A percentile compares a stretch with the other conserved stretches of the same genome.
Conservation (phyloP, 768 basidiomycete species). For the Strobilomyces confusus region DNA sequence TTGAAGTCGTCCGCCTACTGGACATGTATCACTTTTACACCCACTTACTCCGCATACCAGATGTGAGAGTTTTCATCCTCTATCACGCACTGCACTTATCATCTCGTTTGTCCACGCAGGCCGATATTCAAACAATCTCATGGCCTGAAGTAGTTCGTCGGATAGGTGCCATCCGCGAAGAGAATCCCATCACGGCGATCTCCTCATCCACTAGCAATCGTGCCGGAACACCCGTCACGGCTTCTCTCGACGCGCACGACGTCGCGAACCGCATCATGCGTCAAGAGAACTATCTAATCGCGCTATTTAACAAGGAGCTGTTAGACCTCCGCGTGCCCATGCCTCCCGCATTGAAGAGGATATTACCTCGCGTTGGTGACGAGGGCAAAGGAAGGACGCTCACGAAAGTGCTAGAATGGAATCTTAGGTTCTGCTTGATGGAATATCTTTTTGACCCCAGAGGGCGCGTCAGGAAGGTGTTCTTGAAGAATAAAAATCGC, state of each 20-base stretch:
- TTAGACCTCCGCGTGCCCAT: constrained; percentile 84
- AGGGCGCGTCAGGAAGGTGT: constrained; percentile 87
- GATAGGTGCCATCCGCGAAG: constrained; percentile 84
- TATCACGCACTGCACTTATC: constrained; percentile 9
- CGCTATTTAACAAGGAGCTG: constrained; percentile 94
- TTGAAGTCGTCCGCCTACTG: constrained; percentile 73
- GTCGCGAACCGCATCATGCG: constrained; percentile 97
- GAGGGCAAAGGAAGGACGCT: constrained; percentile 73
- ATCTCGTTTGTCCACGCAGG: constrained; percentile 47
- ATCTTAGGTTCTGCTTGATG: constrained; percentile 91
- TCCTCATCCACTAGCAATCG: constrained; percentile 54
- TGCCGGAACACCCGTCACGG: constrained; percentile 62
- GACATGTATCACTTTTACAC: constrained; percentile 98
- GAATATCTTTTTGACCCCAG: constrained; percentile 91
- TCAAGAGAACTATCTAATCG: constrained; percentile 98
- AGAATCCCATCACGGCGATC: constrained; percentile 88
- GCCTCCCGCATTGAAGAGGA: constrained; percentile 52
- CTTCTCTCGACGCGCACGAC: constrained; percentile 95
- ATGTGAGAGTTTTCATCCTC: constrained; percentile 49
- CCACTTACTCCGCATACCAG: constrained; percentile 88
- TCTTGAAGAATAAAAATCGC: constrained; percentile 82
- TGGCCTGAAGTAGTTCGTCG: constrained; percentile 94
- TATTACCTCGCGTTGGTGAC: constrained; percentile 41
- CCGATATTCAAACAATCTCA: constrained; percentile 95
- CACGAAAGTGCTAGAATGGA: constrained; percentile 95